Evolutionary conservation across 345 rosid species (phyloP), one percentile per base, ranked within the genome.

Genomic region (Abelmoschus esculentus): DNA sequence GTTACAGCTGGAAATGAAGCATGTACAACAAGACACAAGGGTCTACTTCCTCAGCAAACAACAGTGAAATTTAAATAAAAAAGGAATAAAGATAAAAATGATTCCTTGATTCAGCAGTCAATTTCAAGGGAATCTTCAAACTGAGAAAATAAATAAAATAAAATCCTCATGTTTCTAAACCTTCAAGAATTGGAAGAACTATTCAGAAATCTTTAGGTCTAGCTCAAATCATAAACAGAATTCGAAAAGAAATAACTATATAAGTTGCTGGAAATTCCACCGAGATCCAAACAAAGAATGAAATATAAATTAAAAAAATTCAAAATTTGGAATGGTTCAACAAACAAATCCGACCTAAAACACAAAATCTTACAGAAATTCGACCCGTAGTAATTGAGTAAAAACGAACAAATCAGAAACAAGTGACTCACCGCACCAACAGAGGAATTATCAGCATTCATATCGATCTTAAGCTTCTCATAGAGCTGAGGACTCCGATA

Each of bases 401-500:
- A 8, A 53, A 53, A 9, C 2, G 50, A 61, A 47, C 7, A 50
- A 29, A 69, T 55, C 49, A 36, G 31, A 52, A 28, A 7, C 4
- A 15, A 59, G 68, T 28, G 71, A 72, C 97, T 71, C 9, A 92
- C 98, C 79, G 98, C 97, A 83, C 90, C 97, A 73, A 89, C 87
- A 36, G 97, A 82, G 5, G 99, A 89, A 80, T 95, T 90, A 80
- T 92, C 99, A 18, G 93, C 81, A 74, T 90, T 92, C 96, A 95
- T 95, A 42, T 89, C 97, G 34, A 82, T 89, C 4, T 82, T 87
- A 76, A 95, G 89, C 90, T 82, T 95, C 26, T 80, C 84, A 74
- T 92, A 95, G 61, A 92, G 75, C 87, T 90, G 98, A 1, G 99
- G 98, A 68, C 98, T 95, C 73, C 89, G 84, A 34, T 95, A 95